Base-by-base conservation (phyloP, 1,284 basidiomycete genomes). In the Trichosporon sp. region DNA sequence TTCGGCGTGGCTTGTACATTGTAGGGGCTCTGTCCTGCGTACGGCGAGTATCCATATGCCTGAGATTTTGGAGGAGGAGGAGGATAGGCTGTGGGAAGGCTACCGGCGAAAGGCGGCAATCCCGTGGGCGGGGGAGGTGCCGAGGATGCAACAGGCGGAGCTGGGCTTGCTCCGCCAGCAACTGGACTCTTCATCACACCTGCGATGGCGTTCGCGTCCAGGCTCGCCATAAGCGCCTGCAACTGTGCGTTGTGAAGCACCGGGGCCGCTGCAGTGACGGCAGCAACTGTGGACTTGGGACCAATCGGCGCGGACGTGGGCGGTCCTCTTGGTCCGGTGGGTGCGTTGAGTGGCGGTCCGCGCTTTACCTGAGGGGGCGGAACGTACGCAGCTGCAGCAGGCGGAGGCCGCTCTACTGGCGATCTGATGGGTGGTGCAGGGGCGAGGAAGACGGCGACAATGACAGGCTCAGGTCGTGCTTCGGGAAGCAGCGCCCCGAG, bases 401-500 rank as follows among this genome's bases (percentile, higher is more conserved):
- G 59, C 6, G 62, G 59, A 5, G 67, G 64, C 3, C 56, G 46
- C 14, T 27, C 52, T 1, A 34, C n/a, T 2, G 31, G 25, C 0
- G 49, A 23, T 16, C 31, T 44, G 27, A 23, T 27, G 6, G 25
- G 44, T 88, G 89, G 75, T 88, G 27, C 91, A 71, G 85, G 86
- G 7, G 91, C 82, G 9, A 95, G 85, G 85, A 92, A 92, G 14
- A 95, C 86, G 37, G 89, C 91, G 33, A 96, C 80, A 54, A 95
- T 83, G 62, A 89, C 86, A 71, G 91, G 85, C 9, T 81, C 74
- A 16, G 77, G 83, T 19, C 92, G 84, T 13, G 80, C 75, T 10
- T 29, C 23, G 6, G 91, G 89, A 0, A 97, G 76, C 58, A 82
- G 82, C 61, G 49, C 49, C 1, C 49, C 49, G 25, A 54, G 25